These are phyloP conservation scores for Sporisorium scitamineum DNA, from an alignment of 1,284 basidiomycete genomes.

Conservation along the genomic window DNA sequence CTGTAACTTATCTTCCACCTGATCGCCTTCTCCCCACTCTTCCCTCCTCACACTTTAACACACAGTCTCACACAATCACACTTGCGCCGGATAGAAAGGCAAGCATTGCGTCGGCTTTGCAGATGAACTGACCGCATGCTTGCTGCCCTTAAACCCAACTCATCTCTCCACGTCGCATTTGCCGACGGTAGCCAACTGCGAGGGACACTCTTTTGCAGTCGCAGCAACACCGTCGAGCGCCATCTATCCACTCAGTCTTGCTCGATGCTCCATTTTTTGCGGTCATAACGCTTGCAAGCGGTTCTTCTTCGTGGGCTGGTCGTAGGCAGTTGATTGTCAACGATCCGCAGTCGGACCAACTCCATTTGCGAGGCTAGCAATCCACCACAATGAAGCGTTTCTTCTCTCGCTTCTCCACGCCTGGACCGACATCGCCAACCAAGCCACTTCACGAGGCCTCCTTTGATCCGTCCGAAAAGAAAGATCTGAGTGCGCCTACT, in stretches of 20 bases:
- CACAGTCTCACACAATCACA: background rate
- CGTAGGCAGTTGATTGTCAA: background rate
- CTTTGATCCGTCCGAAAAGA: constrained; percentile 21
- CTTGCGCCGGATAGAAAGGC: background rate
- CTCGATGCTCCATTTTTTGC: background rate
- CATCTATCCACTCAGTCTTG: background rate
- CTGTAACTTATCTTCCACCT: background rate
- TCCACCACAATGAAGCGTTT: constrained; percentile 50
- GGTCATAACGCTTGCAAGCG: background rate
- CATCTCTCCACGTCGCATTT: constrained; percentile 3
- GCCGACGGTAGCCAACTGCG: background rate
- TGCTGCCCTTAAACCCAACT: background rate
- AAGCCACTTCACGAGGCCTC: constrained; percentile 9
- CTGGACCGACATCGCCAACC: constrained; percentile 16
- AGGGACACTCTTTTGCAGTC: background rate
- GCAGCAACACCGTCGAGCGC: background rate
- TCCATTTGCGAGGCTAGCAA: background rate
- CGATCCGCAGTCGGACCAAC: background rate
- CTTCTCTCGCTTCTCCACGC: constrained; percentile 56
- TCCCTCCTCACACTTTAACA: background rate
- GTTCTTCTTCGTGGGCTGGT: background rate
- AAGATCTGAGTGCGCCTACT: constrained; percentile 4
- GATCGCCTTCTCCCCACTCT: constrained; percentile 1
- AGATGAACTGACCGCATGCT: background rate
- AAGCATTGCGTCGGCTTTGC: background rate